A percentile compares a stretch with the other conserved stretches of the same genome.
Evolutionary conservation across 257 asterid species (phyloP).

Genomic region (Solanum appendiculatum): DNA sequence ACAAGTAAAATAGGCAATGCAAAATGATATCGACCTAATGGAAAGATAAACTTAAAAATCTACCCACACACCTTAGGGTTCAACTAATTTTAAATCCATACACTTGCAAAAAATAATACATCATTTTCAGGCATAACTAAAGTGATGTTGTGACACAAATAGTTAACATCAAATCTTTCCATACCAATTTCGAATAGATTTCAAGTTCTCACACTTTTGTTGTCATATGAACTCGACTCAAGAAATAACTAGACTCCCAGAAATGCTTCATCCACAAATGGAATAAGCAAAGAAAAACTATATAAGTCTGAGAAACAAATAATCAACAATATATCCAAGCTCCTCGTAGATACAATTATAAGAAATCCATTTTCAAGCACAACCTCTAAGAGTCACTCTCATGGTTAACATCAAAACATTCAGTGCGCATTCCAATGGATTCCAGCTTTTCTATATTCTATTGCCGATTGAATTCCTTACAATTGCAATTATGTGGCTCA

Average conservation of each 20-base stretch:
- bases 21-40: neutral
- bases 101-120: neutral
- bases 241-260: neutral
- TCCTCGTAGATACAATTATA: neutral
- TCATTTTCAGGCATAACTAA: neutral
- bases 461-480: neutral
- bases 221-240: neutral
- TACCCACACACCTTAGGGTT: neutral
- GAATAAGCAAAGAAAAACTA: neutral
- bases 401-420: neutral
- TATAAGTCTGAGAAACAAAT: neutral
- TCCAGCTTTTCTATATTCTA: neutral
- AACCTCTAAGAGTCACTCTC: neutral
- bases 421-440: neutral
- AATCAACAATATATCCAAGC: neutral
- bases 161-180: neutral
- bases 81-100: neutral
- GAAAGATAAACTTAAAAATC: neutral
- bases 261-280: neutral
- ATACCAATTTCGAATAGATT: neutral
- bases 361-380: neutral
- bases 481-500: neutral
- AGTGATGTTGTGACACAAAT: neutral
- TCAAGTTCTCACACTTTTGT: neutral
- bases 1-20: neutral